Evolutionary conservation across 2,329 filamentous ascomycete species (phyloP).

Genomic region (Mollisia scopiformis): DNA sequence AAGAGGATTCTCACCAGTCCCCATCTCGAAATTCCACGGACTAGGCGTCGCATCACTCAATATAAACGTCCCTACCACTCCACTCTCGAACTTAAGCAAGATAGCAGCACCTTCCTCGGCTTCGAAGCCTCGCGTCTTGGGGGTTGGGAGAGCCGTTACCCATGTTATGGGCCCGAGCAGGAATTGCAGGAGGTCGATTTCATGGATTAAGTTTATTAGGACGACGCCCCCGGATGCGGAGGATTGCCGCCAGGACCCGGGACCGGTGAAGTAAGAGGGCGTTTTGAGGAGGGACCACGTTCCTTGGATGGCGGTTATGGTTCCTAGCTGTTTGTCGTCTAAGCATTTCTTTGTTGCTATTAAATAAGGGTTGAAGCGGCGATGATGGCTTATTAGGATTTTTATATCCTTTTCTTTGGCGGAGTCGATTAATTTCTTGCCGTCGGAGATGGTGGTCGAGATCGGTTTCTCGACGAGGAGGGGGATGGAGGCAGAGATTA

Average conservation of each 20-base stretch:
- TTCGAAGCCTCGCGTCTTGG: slow-evolving; percentile 46
- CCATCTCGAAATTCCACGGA: slow-evolving; percentile 57
- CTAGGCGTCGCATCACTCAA: slow-evolving; percentile 54
- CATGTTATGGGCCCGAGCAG: slow-evolving; percentile 55
- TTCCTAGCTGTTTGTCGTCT: slow-evolving; percentile 44
- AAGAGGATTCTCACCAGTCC: slow-evolving; percentile 60
- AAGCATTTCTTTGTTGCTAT: slow-evolving; percentile 51
- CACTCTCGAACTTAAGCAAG: slow-evolving; percentile 54
- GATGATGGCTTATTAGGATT: slow-evolving; percentile 60
- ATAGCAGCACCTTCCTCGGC: slow-evolving; percentile 61
- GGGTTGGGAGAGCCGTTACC: slow-evolving; percentile 52
- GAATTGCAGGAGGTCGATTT: slow-evolving; percentile 60
- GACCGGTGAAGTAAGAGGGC: slow-evolving; percentile 50
- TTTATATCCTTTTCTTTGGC: slow-evolving; percentile 39
- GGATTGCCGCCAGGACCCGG: slow-evolving; percentile 50
- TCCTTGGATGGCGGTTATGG: slow-evolving; percentile 54
- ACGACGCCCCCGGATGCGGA: slow-evolving; percentile 49
- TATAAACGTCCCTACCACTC: slow-evolving; percentile 59
- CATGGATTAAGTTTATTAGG: slow-evolving; percentile 63
- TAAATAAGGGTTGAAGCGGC: slow-evolving; percentile 61
- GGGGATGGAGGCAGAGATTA: slow-evolving; percentile 52
- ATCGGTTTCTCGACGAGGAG: slow-evolving; percentile 62
- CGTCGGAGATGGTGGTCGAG: slow-evolving; percentile 44
- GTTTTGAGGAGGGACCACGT: slow-evolving; percentile 59
- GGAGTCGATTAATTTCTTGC: slow-evolving; percentile 36